A percentile compares a stretch with the other conserved stretches of the same genome.
Conservation (phyloP, 805 yeast species). For the Candida silvatica region DNA sequence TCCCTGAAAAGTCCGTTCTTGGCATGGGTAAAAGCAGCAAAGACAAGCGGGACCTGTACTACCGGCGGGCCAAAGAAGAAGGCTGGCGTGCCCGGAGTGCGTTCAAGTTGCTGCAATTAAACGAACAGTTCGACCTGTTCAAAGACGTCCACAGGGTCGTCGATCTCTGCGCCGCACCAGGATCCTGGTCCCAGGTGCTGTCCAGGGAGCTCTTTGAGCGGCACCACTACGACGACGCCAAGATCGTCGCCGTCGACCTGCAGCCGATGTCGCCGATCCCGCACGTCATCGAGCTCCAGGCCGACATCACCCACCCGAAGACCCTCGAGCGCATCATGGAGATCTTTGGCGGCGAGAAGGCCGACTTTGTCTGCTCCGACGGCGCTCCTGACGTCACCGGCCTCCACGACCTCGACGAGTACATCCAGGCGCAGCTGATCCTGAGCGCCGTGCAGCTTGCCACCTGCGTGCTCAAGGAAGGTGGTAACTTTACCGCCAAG, state of each 20-base stretch:
- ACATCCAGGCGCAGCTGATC: constrained; percentile 90
- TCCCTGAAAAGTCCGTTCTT: no score
- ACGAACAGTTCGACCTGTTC: constrained; percentile 82
- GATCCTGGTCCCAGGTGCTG: constrained; percentile 96
- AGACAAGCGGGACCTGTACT: constrained; percentile 88
- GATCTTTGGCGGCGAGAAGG: constrained; percentile 83
- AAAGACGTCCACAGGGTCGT: constrained; percentile 75
- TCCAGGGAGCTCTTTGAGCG: constrained; percentile 51
- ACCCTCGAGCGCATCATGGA: constrained; percentile 70
- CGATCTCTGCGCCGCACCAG: constrained; percentile 97
- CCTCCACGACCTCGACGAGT: constrained; percentile 91
- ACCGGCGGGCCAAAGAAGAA: constrained; percentile 92
- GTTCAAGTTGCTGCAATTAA: constrained; percentile 81
- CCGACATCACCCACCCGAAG: constrained; percentile 94
- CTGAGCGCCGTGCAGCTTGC: constrained; percentile 88
- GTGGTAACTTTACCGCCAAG: constrained; percentile 93
- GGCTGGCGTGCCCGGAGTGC: constrained; percentile 98
- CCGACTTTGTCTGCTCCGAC: constrained; percentile 93
- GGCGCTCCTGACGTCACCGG: constrained; percentile 99
- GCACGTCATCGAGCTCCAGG: constrained; percentile 85
- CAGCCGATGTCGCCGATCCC: constrained; percentile 98
- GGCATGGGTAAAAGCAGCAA: constrained; percentile 93
- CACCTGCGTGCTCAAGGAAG: constrained; percentile 78
- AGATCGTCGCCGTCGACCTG: constrained; percentile 88
- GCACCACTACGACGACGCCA: constrained; percentile 26